These are phyloP conservation scores for Ascocoryne sarcoides DNA, from an alignment of 2,329 filamentous ascomycete genomes.

Conservation along the genomic window DNA sequence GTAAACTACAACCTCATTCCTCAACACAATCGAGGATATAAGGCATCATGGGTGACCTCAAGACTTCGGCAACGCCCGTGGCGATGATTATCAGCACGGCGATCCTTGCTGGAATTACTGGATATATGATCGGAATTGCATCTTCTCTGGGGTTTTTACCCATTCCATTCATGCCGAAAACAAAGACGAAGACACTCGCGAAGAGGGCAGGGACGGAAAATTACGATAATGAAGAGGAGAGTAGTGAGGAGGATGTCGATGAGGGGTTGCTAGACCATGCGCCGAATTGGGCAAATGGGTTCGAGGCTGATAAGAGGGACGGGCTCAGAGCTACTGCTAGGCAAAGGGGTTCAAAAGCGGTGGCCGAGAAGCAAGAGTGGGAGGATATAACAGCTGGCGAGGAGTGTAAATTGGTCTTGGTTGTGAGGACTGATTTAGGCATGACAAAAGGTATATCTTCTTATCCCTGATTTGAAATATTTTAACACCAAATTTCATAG, in stretches of 20 bases:
- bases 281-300: slow-evolving; percentile 56
- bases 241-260: slow-evolving; percentile 58
- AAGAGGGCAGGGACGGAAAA: slow-evolving; percentile 41
- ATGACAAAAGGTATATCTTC: slow-evolving; percentile 80
- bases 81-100: slow-evolving; percentile 64
- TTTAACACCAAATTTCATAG: slow-evolving; percentile 36
- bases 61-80: slow-evolving; percentile 14
- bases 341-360: slow-evolving; percentile 38
- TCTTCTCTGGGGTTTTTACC: slow-evolving; percentile 67
- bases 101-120: slow-evolving; percentile 63
- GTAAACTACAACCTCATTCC: too few species aligned
- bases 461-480: slow-evolving; percentile 3
- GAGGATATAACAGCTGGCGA: slow-evolving; percentile 49
- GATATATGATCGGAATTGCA: slow-evolving; percentile 72
- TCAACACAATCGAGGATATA: too few species aligned
- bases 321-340: slow-evolving; percentile 37
- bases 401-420: slow-evolving; percentile 89
- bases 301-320: slow-evolving; percentile 50
- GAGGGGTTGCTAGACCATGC: slow-evolving; percentile 54
- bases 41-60: too few species aligned
- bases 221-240: slow-evolving; percentile 53
- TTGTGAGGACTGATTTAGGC: slow-evolving; percentile 86
- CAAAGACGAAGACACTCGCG: slow-evolving; percentile 19
- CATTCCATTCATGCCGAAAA: slow-evolving; percentile 30
- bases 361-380: slow-evolving; percentile 21